phyloP scores from a whole-genome alignment of 306 rosid genomes.

The Sindora glabra region DNA sequence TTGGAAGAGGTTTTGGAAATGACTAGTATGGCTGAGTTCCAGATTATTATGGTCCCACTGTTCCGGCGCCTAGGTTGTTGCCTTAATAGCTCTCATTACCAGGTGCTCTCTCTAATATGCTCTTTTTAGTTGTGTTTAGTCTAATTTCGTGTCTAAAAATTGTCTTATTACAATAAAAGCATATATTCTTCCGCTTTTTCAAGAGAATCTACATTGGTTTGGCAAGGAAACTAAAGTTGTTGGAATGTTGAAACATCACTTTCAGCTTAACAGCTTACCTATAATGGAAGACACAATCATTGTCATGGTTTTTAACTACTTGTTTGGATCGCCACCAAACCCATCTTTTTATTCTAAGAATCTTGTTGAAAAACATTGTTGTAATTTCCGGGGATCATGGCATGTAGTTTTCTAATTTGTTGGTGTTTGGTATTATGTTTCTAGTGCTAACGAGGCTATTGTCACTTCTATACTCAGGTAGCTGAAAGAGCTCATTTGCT shows the following conservation, averaged over 20 bases:
- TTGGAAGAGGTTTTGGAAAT: constrained; percentile 91
- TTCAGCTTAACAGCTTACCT: neutral
- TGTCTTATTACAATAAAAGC: neutral
- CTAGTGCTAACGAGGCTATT: neutral
- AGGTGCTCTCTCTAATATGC: constrained; percentile 38
- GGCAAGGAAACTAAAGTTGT: no score
- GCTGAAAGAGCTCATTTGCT: constrained; percentile 94
- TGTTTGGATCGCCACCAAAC: no score
- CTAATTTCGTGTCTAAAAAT: neutral
- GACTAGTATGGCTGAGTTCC: constrained; percentile 81
- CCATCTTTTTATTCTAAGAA: no score
- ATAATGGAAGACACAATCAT: neutral
- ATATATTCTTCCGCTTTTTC: constrained; percentile 4
- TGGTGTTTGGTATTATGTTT: neutral
- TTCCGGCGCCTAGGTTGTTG: constrained; percentile 68
- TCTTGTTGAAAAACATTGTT: neutral
- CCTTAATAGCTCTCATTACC: constrained; percentile 84
- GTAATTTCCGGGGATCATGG: neutral
- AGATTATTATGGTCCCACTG: constrained; percentile 73
- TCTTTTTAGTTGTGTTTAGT: neutral
- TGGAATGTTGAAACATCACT: neutral
- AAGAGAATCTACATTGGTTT: neutral
- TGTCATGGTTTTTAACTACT: neutral
- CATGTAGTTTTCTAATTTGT: neutral
- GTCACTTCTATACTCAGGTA: constrained; percentile 40